Base-by-base conservation (phyloP, 768 basidiomycete genomes). In the Vishniacozyma victoriae region DNA sequence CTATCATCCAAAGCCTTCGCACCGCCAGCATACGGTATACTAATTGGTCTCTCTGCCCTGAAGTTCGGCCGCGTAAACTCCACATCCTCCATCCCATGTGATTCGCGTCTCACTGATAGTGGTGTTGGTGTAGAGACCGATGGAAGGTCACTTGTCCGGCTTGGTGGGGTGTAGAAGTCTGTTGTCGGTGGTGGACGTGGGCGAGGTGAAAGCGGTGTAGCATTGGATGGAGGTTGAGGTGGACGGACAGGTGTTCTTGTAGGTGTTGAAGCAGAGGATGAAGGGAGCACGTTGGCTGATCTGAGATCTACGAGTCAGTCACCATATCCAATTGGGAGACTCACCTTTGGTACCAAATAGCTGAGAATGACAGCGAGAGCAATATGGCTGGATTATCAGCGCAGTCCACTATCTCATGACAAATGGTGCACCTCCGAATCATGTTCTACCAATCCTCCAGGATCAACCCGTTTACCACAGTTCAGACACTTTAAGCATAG, bases 401-500 rank as follows among this genome's bases (percentile, higher is more conserved):
- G 23, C 14, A 19, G 18, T 16, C n/a, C n/a, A 2, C 6, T 20
- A 9, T 31, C n/a, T 7, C 3, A 23, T 4, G 43, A 14, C 26
- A 31, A 38, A 25, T 7, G 14, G 40, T 52, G 35, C 35, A 65
- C 63, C 50, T 51, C 26, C 9, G 35, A 26, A 52, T 70, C 68
- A 53, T 70, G 68, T 41, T 70, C 60, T 2, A 70, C 65, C 14
- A 67, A 38, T 7, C 53, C 47, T 4, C 65, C 65, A 3, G 65
- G 55, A 50, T 70, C 68, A 7, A 70, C 48, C 41, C 68, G 41
- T 48, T 70, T 70, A 24, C 46, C 51, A 48, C 68, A 70, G 22
- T 58, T 54, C n/a, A 40, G 43, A 40, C 68, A 70, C 41, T 67
- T 64, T 41, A 70, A 43, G 36, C 68, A 70, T n/a, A 52, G 26